A percentile compares a stretch with the other conserved stretches of the same genome.
Evolutionary conservation across 1,284 basidiomycete genomes (phyloP).

Genomic region (Ceratobasidium sp.): DNA sequence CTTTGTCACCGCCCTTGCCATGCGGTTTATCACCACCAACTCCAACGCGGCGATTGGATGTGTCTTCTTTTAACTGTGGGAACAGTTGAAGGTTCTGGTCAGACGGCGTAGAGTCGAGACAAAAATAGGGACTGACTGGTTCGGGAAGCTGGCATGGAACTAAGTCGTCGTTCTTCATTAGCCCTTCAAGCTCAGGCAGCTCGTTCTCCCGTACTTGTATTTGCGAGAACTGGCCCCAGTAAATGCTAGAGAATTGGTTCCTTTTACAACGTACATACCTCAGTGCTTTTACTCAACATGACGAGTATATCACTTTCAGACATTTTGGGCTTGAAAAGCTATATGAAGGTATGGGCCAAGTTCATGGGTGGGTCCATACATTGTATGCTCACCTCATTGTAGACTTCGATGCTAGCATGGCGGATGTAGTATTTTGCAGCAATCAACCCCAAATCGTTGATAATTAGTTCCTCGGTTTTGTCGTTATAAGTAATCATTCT

Average conservation of each 20-base stretch:
- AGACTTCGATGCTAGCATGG: conserved; percentile 87
- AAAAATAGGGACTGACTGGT: conserved; percentile 48
- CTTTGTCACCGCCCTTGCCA: conserved; percentile 32
- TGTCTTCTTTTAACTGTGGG: conserved; percentile 8
- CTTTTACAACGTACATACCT: conserved; percentile 64
- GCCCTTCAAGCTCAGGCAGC: conserved; percentile 79
- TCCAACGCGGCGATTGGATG: conserved; percentile 38
- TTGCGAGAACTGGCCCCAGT: conserved; percentile 81
- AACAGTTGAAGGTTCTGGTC: not conserved
- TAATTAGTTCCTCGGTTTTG: conserved; percentile 69
- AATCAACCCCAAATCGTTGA: conserved; percentile 92
- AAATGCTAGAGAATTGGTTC: conserved; percentile 2
- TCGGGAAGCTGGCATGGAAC: conserved; percentile 78
- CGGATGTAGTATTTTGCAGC: conserved; percentile 97
- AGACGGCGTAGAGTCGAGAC: not conserved
- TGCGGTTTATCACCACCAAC: conserved; percentile 29
- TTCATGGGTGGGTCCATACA: no score
- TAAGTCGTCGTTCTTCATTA: conserved; percentile 66
- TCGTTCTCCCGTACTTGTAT: conserved; percentile 94
- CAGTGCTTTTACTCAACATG: conserved; percentile 90
- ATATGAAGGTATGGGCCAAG: not conserved
- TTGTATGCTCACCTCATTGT: conserved; percentile 66
- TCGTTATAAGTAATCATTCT: conserved; percentile 88
- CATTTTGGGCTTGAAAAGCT: conserved; percentile 82
- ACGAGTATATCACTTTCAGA: conserved; percentile 91